phyloP scores from a whole-genome alignment of 129 eudicot species.

The Arctium minus region DNA sequence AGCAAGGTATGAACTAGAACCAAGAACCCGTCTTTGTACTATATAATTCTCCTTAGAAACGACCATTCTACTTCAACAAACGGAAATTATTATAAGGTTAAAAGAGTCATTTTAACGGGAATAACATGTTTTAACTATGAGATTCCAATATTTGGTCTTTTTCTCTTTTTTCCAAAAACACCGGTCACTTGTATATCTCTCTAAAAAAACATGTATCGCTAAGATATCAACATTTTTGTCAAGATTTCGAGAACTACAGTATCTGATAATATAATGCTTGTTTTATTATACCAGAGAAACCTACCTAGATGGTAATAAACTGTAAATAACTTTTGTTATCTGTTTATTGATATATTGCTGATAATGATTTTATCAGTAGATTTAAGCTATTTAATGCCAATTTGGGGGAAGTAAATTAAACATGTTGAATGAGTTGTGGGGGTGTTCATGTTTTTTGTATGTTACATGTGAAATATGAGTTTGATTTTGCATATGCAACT shows the following conservation, averaged over 20 bases:
- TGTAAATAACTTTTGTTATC: not conserved
- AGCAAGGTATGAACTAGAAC: constrained; percentile 54
- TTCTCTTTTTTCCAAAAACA: not conserved
- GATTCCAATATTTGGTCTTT: not conserved
- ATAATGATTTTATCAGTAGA: not conserved
- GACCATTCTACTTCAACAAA: not conserved
- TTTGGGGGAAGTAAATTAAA: constrained; percentile 7
- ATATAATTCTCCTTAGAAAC: not conserved
- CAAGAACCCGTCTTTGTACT: not conserved
- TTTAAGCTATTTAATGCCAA: not conserved
- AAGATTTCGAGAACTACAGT: not conserved
- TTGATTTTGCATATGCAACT: constrained; percentile 14
- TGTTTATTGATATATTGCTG: not conserved
- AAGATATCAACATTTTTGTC: not conserved
- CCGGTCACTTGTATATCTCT: not conserved
- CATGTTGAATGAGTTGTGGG: constrained; percentile 24
- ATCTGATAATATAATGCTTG: not conserved
- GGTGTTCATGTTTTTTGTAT: constrained; percentile 27
- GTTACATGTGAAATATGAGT: constrained; percentile 28
- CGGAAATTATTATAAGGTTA: not conserved
- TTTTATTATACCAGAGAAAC: not conserved
- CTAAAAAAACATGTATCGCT: not conserved
- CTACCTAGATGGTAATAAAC: not conserved
- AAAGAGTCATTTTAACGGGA: not conserved
- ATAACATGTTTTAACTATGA: not conserved